phyloP scores from a whole-genome alignment of 225 moss, liverwort and hornwort species.

The Pseudisothecium myosuroides region DNA sequence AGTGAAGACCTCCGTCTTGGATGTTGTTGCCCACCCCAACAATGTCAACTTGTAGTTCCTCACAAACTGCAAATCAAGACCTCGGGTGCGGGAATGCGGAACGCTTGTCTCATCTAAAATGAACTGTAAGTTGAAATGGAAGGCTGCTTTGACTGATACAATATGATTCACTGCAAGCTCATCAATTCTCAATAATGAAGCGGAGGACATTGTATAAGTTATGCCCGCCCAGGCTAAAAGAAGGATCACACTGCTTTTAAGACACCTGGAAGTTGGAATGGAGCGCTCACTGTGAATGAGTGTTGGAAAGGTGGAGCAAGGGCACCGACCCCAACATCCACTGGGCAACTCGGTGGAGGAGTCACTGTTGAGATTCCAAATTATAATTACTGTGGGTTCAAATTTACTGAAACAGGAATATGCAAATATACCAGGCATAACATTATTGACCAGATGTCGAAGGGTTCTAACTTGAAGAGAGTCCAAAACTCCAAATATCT shows the following conservation, averaged over 20 bases:
- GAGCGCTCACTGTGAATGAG: neutral
- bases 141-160: neutral
- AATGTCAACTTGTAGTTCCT: neutral
- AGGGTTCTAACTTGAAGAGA: neutral
- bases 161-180: neutral
- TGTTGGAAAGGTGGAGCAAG: neutral
- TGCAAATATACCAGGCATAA: neutral
- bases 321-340: neutral
- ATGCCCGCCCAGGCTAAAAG: neutral
- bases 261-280: neutral
- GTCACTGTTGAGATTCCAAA: neutral
- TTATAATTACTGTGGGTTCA: neutral
- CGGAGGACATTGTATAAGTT: neutral
- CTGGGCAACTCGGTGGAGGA: neutral
- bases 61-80: neutral
- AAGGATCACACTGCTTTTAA: neutral
- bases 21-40: neutral
- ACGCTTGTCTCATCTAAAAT: neutral
- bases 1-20: neutral
- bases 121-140: neutral
- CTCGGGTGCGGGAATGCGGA: neutral
- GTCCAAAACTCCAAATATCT: neutral
- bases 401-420: neutral
- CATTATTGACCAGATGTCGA: neutral
- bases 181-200: neutral